These are phyloP conservation scores for Thuja plicata DNA, from an alignment of 83 land plant species.

Conservation along the genomic window DNA sequence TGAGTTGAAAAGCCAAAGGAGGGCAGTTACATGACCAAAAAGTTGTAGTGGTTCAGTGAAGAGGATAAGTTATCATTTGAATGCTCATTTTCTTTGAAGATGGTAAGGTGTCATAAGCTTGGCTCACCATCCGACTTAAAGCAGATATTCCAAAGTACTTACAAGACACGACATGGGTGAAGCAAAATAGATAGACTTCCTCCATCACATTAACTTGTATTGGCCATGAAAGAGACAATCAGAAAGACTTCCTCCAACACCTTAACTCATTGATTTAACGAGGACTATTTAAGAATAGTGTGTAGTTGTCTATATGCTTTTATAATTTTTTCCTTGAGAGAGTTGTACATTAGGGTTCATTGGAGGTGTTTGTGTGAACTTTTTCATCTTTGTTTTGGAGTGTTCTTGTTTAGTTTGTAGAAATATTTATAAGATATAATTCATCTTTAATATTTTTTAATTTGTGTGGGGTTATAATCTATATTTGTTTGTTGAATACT, in stretches of 20 bases:
- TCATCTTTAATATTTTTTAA: too few relatives aligned
- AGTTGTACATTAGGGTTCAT: too few relatives aligned
- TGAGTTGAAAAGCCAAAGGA: not conserved
- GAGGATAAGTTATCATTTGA: not conserved
- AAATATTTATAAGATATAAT: too few relatives aligned
- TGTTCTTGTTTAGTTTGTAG: too few relatives aligned
- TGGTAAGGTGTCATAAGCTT: conserved; percentile 1
- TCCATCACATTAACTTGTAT: not conserved
- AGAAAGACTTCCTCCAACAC: not conserved
- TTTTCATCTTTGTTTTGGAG: too few relatives aligned
- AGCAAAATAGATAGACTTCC: not conserved
- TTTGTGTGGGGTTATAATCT: too few relatives aligned
- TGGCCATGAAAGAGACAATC: not conserved
- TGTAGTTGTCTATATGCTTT: too few relatives aligned
- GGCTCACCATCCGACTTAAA: conserved; percentile 21
- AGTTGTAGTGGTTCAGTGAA: not conserved
- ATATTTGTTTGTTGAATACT: too few relatives aligned
- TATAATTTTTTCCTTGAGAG: too few relatives aligned
- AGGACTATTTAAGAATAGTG: too few relatives aligned
- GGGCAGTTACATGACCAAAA: not conserved
- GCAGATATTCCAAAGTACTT: not conserved
- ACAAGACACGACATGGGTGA: not conserved
- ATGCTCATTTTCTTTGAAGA: not conserved
- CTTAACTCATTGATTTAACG: not conserved
- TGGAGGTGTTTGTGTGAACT: too few relatives aligned